A percentile compares a stretch with the other conserved stretches of the same genome.
Conservation (phyloP, 805 yeast genomes). For the Kodamaea kakaduensis region DNA sequence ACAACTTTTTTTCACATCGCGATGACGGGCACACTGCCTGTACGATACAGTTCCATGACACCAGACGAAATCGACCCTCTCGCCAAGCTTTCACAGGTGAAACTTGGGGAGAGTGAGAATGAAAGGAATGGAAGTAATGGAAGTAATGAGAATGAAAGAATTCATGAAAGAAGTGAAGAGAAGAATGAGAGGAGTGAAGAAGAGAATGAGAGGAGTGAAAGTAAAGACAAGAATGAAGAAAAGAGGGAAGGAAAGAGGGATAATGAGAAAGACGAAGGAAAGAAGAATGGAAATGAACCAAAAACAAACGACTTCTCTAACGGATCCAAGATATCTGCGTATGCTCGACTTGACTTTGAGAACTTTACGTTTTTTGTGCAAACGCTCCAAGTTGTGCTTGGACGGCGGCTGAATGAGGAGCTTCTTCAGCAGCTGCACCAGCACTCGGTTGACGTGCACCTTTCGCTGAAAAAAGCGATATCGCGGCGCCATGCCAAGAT, state of each 20-base stretch:
- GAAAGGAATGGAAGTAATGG: background rate
- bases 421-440: constrained; percentile 53
- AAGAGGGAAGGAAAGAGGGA: background rate
- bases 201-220: background rate
- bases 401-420: constrained; percentile 64
- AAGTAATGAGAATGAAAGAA: background rate
- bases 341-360: constrained; percentile 84
- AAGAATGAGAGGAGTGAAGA: background rate
- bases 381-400: constrained; percentile 88
- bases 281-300: background rate
- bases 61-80: no score
- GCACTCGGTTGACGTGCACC: constrained; percentile 84
- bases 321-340: constrained; percentile 46
- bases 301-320: background rate
- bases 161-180: background rate
- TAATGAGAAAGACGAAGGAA: constrained; percentile 11
- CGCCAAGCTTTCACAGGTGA: no score
- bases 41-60: no score
- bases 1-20: no score
- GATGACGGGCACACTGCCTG: no score
- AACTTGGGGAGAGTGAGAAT: no score
- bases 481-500: constrained; percentile 94
- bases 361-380: constrained; percentile 93
- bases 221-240: background rate
- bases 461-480: constrained; percentile 89